phyloP scores from a whole-genome alignment of 208 protist genomes.

The Trypanosoma avium region DNA sequence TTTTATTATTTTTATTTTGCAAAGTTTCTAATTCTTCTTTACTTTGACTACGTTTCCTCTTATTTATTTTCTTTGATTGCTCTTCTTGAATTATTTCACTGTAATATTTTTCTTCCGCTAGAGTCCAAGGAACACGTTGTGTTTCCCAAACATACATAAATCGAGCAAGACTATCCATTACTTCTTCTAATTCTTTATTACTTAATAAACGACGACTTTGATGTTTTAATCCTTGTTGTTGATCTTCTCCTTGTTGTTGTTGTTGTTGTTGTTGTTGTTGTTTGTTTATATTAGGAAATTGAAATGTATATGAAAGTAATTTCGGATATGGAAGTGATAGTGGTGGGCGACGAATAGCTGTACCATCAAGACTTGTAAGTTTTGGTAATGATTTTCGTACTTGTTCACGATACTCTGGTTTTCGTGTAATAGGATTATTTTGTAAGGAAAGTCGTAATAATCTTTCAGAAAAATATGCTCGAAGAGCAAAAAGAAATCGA shows the following conservation, averaged over 20 bases:
- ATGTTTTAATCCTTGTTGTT: too few species aligned
- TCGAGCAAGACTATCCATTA: conserved; percentile 57
- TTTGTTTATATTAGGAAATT: too few species aligned
- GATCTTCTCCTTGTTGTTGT: background rate
- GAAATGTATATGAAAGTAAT: conserved; percentile 40
- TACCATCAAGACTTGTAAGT: conserved; percentile 76
- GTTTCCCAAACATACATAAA: conserved; percentile 80
- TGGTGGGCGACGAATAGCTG: conserved; percentile 72
- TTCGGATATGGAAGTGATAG: conserved; percentile 58
- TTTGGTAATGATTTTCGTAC: conserved; percentile 71
- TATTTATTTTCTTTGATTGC: conserved; percentile 1
- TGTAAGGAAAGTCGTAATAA: conserved; percentile 73
- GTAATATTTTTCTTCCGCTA: conserved; percentile 27
- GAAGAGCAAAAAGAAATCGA: conserved; percentile 75
- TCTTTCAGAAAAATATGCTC: conserved; percentile 62
- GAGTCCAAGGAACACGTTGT: conserved; percentile 68
- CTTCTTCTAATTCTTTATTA: conserved; percentile 28
- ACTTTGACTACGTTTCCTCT: background rate
- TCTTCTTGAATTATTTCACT: background rate
- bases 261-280: background rate
- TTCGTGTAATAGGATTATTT: conserved; percentile 81
- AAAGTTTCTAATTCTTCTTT: background rate
- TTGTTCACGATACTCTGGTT: conserved; percentile 88
- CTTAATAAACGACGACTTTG: conserved; percentile 2
- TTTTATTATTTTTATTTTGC: background rate